Conservation (phyloP, 306 rosid species). For the Rubus parviflorus region DNA sequence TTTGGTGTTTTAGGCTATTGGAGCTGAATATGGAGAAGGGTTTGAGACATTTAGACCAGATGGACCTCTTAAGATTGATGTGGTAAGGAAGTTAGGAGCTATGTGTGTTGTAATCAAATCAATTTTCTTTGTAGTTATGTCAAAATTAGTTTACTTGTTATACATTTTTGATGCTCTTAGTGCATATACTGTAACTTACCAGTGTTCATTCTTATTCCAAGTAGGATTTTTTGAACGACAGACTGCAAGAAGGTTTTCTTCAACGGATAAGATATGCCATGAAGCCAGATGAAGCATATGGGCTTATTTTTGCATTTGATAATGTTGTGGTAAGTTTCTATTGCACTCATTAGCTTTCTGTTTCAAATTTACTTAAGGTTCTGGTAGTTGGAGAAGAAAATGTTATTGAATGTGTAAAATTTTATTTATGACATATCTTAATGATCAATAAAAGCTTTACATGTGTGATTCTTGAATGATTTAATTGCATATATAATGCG, state of each 20-base stretch:
- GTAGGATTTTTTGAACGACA: constrained; percentile 95
- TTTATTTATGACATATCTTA: neutral
- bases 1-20: constrained; percentile 70
- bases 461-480: constrained; percentile 11
- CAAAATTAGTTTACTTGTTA: constrained; percentile 2
- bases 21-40: constrained; percentile 99
- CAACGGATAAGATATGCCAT: constrained; percentile 92
- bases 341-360: neutral
- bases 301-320: constrained; percentile 95
- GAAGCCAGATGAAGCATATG: constrained; percentile 99
- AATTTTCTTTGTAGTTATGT: neutral
- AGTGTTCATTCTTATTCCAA: constrained; percentile 38
- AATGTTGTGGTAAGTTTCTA: constrained; percentile 78
- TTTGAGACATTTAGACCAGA: constrained; percentile 94
- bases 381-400: neutral
- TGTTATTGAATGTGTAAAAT: neutral
- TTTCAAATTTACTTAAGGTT: neutral
- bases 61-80: constrained; percentile 92
- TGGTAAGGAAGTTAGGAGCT: constrained; percentile 54
- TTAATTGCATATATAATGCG: constrained; percentile 27
- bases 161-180: constrained; percentile 13
- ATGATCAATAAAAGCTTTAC: constrained; percentile 8
- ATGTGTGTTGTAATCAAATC: neutral
- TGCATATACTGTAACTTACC: constrained; percentile 19
- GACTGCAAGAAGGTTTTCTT: constrained; percentile 92